Percentiles rank a stretch among this genome's conserved stretches.
Evolutionary conservation across 1,139 yeast species (phyloP).

Genomic region (Suhomyces bribrorum): DNA sequence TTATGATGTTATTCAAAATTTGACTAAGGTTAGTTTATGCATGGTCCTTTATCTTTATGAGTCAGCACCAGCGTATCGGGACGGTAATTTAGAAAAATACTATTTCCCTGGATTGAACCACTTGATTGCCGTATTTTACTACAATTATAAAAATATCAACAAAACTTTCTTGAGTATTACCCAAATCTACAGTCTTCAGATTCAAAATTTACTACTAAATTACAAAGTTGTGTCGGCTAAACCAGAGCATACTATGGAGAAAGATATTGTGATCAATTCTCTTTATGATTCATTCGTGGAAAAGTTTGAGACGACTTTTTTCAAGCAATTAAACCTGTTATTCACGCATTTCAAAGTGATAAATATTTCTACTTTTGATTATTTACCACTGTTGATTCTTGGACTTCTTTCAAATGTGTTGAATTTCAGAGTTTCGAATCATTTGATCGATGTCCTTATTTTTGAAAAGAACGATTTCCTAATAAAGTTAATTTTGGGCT

Average conservation of each 20-base stretch:
- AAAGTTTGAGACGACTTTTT: slow-evolving; percentile 50
- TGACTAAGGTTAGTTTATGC: slow-evolving; percentile 29
- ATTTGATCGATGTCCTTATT: slow-evolving; percentile 55
- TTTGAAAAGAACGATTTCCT: slow-evolving; percentile 56
- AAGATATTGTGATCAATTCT: slow-evolving; percentile 9
- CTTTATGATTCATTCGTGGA: slow-evolving; percentile 23
- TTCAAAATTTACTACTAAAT: slow-evolving; percentile 26
- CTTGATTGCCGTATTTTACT: slow-evolving; percentile 45
- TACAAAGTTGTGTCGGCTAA: slow-evolving; percentile 10
- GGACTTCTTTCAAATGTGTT: slow-evolving; percentile 25
- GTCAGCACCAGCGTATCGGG: slow-evolving; percentile 14
- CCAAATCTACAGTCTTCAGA: slow-evolving; percentile 40
- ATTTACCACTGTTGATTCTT: slow-evolving; percentile 24
- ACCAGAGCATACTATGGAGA: slow-evolving; percentile 5
- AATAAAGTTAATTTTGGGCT: slow-evolving; percentile 49
- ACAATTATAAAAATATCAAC: slow-evolving; percentile 33
- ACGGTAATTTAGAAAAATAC: slow-evolving; percentile 12
- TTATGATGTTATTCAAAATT: slow-evolving; percentile 26
- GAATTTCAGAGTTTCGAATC: slow-evolving; percentile 28
- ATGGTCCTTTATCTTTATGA: slow-evolving; percentile 24
- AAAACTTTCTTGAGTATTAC: slow-evolving; percentile 49
- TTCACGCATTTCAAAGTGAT: slow-evolving; percentile 51
- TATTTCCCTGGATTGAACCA: slow-evolving; percentile 30
- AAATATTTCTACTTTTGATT: slow-evolving; percentile 34
- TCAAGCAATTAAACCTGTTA: slow-evolving; percentile 45